Conservation (phyloP, 176 grass and related monocot genomes). For the Ampelocalamus luodianensis region DNA sequence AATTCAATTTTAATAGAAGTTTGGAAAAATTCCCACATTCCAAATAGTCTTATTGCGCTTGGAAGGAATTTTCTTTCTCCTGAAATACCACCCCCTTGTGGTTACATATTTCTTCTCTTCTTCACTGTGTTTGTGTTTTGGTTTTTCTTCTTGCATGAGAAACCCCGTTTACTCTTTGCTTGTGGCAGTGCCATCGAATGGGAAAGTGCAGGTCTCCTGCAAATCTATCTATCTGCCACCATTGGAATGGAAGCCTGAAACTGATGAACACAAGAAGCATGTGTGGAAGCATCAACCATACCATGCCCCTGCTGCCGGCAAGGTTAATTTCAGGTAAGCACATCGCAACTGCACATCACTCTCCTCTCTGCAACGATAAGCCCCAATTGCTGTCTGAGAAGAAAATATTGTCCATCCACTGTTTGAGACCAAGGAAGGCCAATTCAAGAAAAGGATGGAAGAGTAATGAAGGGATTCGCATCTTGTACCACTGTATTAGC, state of each 20-base stretch:
- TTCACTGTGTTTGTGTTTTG: neutral
- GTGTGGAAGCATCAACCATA: neutral
- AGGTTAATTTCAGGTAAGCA: neutral
- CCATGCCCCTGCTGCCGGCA: neutral
- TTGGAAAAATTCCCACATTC: neutral
- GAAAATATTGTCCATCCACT: constrained; percentile 16
- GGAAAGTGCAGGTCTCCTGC: no score
- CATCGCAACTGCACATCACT: neutral
- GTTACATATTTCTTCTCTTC: neutral
- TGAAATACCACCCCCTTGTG: neutral
- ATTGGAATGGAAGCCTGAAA: neutral
- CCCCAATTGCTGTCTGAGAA: neutral
- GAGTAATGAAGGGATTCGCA: neutral
- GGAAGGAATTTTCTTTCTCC: no score
- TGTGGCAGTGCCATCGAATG: neutral
- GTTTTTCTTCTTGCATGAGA: neutral
- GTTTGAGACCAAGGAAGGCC: neutral
- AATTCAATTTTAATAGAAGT: neutral
- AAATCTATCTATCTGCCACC: no score
- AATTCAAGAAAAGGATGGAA: constrained; percentile 21
- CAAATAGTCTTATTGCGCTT: neutral
- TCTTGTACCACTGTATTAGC: no score
- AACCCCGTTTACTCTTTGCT: neutral
- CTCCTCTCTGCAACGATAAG: no score
- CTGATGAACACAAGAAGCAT: neutral